Conservation (phyloP, 2,329 filamentous ascomycete genomes). For the Biscogniauxia mediterranea region DNA sequence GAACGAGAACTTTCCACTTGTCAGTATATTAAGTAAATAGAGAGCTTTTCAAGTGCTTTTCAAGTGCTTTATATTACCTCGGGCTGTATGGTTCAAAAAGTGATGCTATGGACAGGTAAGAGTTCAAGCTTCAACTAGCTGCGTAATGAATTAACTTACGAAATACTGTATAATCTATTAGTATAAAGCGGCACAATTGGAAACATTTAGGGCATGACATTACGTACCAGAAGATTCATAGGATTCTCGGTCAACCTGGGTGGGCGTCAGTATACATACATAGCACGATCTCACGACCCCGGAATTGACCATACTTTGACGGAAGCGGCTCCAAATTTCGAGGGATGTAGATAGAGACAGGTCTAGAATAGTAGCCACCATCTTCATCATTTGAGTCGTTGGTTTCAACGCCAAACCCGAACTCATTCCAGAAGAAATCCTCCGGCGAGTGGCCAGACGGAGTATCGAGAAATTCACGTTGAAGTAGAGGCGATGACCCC, state of each 20-base stretch:
- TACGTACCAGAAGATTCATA: conserved; percentile 68
- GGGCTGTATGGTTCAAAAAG: conserved; percentile 77
- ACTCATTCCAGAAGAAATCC: conserved; percentile 39
- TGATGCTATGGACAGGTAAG: conserved; percentile 47
- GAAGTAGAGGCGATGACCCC: conserved; percentile 31
- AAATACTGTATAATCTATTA: conserved; percentile 43
- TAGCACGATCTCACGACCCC: background rate
- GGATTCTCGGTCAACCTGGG: conserved; percentile 65
- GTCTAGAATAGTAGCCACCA: conserved; percentile 67
- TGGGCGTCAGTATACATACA: conserved; percentile 28
- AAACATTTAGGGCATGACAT: too few species aligned
- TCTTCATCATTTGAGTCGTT: conserved; percentile 54
- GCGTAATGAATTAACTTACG: conserved; percentile 32
- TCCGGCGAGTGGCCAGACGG: conserved; percentile 34
- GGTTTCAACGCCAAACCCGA: conserved; percentile 46
- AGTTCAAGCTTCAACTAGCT: conserved; percentile 1
- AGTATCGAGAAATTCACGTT: conserved; percentile 26
- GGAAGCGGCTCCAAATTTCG: conserved; percentile 49
- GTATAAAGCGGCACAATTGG: conserved; percentile 3
- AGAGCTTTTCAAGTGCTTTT: conserved; percentile 61
- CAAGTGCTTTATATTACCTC: conserved; percentile 57
- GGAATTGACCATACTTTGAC: conserved; percentile 33
- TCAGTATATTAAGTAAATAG: conserved; percentile 36
- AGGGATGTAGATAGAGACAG: conserved; percentile 60
- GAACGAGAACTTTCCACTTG: conserved; percentile 49